These are phyloP conservation scores for Celoporthe dispersa DNA, from an alignment of 2,329 filamentous ascomycete species.

Conservation along the genomic window DNA sequence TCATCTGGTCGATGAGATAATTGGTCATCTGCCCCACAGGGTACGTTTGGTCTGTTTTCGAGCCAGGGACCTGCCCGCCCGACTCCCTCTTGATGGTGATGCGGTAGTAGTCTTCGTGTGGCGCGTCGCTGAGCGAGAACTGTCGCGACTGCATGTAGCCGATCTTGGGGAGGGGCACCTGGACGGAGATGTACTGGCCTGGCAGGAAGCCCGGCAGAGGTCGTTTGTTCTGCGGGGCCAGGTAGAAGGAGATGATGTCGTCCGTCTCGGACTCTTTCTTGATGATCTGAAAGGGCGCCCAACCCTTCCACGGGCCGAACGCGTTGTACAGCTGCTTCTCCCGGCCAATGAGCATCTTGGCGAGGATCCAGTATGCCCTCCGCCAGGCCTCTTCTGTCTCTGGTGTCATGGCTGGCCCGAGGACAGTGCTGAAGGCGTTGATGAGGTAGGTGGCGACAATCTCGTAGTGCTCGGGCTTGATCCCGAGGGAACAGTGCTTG, in stretches of 20 bases:
- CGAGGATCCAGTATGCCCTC: slow-evolving; percentile 74
- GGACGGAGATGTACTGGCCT: slow-evolving; percentile 74
- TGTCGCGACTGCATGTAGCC: slow-evolving; percentile 69
- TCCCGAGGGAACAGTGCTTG: slow-evolving; percentile 74
- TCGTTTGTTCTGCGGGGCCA: slow-evolving; percentile 64
- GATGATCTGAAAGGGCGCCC: slow-evolving; percentile 69
- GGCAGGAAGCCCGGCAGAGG: slow-evolving; percentile 67
- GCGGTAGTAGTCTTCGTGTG: slow-evolving; percentile 65
- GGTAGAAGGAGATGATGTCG: slow-evolving; percentile 72
- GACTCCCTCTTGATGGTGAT: slow-evolving; percentile 73
- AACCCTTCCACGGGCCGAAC: slow-evolving; percentile 66
- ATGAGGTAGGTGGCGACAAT: slow-evolving; percentile 73
- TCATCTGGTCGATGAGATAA: slow-evolving; percentile 65
- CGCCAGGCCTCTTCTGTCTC: slow-evolving; percentile 70
- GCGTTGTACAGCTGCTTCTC: slow-evolving; percentile 67
- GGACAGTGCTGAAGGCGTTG: slow-evolving; percentile 66
- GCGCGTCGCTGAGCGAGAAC: slow-evolving; percentile 73
- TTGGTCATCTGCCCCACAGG: slow-evolving; percentile 68
- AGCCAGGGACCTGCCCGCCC: slow-evolving; percentile 52
- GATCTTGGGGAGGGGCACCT: slow-evolving; percentile 58
- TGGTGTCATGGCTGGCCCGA: slow-evolving; percentile 68
- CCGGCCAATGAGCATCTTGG: slow-evolving; percentile 70
- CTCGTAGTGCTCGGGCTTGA: slow-evolving; percentile 70
- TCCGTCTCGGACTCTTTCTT: slow-evolving; percentile 69
- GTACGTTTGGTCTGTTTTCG: background rate